phyloP scores from a whole-genome alignment of 805 yeast species.

The Jamesozyma hellenica region DNA sequence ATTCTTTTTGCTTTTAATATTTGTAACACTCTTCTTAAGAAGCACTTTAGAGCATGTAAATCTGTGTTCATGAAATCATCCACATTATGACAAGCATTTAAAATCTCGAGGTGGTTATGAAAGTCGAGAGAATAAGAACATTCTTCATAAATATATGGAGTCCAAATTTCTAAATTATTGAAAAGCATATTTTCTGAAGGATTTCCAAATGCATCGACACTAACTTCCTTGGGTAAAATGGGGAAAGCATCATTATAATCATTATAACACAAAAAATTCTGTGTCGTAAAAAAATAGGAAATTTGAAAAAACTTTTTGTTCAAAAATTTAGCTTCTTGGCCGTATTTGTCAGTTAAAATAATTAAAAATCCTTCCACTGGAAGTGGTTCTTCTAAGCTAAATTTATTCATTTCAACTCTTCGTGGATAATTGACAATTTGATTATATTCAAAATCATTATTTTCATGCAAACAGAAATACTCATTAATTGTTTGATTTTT shows the following conservation, averaged over 20 bases:
- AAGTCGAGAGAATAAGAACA: constrained; percentile 47
- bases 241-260: constrained; percentile 50
- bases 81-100: constrained; percentile 30
- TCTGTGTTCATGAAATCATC: constrained; percentile 44
- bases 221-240: constrained; percentile 37
- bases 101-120: constrained; percentile 53
- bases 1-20: constrained; percentile 50
- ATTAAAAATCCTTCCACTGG: constrained; percentile 78
- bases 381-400: constrained; percentile 43
- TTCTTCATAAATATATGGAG: constrained; percentile 36
- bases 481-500: constrained; percentile 35
- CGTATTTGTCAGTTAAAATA: constrained; percentile 43
- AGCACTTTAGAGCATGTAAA: constrained; percentile 49
- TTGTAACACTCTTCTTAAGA: constrained; percentile 48
- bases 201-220: constrained; percentile 19
- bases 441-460: constrained; percentile 55
- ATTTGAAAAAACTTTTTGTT: constrained; percentile 40
- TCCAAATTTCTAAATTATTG: constrained; percentile 9
- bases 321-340: constrained; percentile 29
- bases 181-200: constrained; percentile 21
- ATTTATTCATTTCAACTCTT: constrained; percentile 14
- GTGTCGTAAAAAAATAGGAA: constrained; percentile 54
- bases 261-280: constrained; percentile 50
- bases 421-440: constrained; percentile 34
- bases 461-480: constrained; percentile 34